These are phyloP conservation scores for Exsudoporus frostii DNA, from an alignment of 768 basidiomycete species.

Conservation along the genomic window DNA sequence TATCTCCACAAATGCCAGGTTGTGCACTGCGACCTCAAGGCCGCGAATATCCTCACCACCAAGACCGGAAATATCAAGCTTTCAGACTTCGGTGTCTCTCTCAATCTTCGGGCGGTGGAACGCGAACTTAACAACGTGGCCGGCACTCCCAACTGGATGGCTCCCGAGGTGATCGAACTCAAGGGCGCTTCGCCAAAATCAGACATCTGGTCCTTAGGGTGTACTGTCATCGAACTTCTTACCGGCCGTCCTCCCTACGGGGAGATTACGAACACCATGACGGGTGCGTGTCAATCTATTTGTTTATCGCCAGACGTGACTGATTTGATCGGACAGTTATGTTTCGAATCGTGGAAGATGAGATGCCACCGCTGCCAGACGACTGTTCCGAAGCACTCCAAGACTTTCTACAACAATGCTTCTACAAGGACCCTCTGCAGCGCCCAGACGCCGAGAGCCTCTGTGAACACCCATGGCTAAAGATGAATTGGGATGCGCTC, in stretches of 20 bases:
- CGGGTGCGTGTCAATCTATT: constrained; percentile 51
- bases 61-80: constrained; percentile 98
- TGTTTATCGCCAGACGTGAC: background rate
- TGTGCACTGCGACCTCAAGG: constrained; percentile 97
- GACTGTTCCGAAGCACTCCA: constrained; percentile 70
- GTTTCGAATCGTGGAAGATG: constrained; percentile 96
- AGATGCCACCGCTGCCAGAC: constrained; percentile 81
- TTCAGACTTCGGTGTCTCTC: constrained; percentile 95
- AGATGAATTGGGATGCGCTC: constrained; percentile 71
- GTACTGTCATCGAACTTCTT: constrained; percentile 90
- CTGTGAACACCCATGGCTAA: constrained; percentile 91
- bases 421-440: constrained; percentile 78
- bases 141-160: constrained; percentile 99
- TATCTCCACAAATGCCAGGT: constrained; percentile 89
- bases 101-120: constrained; percentile 90
- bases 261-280: constrained; percentile 86
- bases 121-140: constrained; percentile 81
- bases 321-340: constrained; percentile 56
- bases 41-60: constrained; percentile 97
- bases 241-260: constrained; percentile 91
- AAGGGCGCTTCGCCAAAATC: constrained; percentile 91
- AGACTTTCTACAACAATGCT: constrained; percentile 85
- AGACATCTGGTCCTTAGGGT: constrained; percentile 95
- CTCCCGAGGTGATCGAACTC: constrained; percentile 94
- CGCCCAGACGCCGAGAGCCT: constrained; percentile 85